Conservation (phyloP, 2,329 filamentous ascomycete species). For the Epicoccum nigrum region DNA sequence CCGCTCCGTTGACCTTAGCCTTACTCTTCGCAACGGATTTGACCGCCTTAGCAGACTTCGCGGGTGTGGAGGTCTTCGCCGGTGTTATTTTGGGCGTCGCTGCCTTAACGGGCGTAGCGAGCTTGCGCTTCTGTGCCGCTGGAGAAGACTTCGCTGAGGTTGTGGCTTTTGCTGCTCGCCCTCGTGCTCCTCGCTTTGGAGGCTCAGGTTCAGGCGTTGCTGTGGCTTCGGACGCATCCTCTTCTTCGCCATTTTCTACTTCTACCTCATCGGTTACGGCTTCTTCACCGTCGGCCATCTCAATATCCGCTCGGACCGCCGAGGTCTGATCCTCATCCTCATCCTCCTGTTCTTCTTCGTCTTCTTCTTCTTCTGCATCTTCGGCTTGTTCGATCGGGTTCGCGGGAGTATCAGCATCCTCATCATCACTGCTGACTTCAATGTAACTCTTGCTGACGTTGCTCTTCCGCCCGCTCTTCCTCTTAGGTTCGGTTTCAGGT, state of each 20-base stretch:
- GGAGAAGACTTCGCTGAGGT: conserved; percentile 26
- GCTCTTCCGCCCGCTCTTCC: conserved; percentile 51
- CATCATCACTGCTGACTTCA: conserved; percentile 52
- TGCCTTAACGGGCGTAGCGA: conserved; percentile 10
- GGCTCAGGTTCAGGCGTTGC: conserved; percentile 22
- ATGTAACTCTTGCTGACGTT: conserved; percentile 52
- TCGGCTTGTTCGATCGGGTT: conserved; percentile 24
- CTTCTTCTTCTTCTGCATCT: conserved; percentile 19
- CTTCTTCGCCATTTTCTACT: conserved; percentile 17
- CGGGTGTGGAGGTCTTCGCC: conserved; percentile 17
- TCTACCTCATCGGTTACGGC: conserved; percentile 19
- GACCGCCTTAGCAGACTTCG: conserved; percentile 9
- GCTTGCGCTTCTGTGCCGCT: conserved; percentile 24
- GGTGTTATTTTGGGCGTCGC: conserved; percentile 18
- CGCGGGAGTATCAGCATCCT: conserved; percentile 43
- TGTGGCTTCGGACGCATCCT: conserved; percentile 20
- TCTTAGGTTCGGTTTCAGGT: conserved; percentile 50
- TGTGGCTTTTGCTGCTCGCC: conserved; percentile 23
- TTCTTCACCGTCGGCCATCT: conserved; percentile 33
- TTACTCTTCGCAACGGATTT: conserved; percentile 26
- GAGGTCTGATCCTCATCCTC: conserved; percentile 21
- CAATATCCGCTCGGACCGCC: conserved; percentile 29
- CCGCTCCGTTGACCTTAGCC: conserved; percentile 16
- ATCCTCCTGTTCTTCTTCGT: conserved; percentile 1
- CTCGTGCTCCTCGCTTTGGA: conserved; percentile 23